Conservation (phyloP, 2,329 filamentous ascomycete species). For the Didymella lethalis region DNA sequence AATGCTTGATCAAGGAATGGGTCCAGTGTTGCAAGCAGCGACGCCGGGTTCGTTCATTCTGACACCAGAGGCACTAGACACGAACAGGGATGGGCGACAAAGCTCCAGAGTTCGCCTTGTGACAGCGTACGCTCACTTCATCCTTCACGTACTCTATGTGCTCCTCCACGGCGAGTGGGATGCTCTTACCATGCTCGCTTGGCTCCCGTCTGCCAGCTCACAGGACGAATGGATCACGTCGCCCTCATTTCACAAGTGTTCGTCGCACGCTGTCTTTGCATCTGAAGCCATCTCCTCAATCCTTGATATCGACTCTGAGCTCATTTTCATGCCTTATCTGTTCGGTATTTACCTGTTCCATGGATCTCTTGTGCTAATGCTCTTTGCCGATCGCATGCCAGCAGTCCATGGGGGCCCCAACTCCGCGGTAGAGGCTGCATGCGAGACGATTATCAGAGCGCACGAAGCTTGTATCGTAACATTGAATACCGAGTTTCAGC, state of each 20-base stretch:
- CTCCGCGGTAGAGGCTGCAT: conserved; percentile 4
- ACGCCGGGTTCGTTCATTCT: not conserved
- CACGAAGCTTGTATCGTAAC: conserved; percentile 9
- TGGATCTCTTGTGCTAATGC: conserved; percentile 5
- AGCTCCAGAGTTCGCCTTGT: conserved; percentile 2
- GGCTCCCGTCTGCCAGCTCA: conserved; percentile 1
- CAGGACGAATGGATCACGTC: conserved; percentile 9
- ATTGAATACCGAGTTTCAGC: conserved; percentile 8
- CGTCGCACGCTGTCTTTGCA: conserved; percentile 4
- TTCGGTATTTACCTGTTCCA: conserved; percentile 9
- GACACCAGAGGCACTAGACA: not conserved
- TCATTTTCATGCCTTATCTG: conserved; percentile 10
- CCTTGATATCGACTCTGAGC: conserved; percentile 1
- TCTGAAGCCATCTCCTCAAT: conserved; percentile 9
- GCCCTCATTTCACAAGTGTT: conserved; percentile 8
- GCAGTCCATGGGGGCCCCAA: conserved; percentile 7
- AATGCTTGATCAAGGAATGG: not conserved
- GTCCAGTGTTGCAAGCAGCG: conserved; percentile 1
- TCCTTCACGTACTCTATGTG: conserved; percentile 6
- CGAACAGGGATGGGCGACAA: not conserved
- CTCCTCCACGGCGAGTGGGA: conserved; percentile 8
- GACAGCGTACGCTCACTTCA: conserved; percentile 6
- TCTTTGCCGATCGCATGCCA: conserved; percentile 9
- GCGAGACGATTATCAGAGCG: conserved; percentile 7
- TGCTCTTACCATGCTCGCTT: conserved; percentile 9